phyloP scores from a whole-genome alignment of 371 early-diverging fungal genomes.

The Saksenaea vasiformis region DNA sequence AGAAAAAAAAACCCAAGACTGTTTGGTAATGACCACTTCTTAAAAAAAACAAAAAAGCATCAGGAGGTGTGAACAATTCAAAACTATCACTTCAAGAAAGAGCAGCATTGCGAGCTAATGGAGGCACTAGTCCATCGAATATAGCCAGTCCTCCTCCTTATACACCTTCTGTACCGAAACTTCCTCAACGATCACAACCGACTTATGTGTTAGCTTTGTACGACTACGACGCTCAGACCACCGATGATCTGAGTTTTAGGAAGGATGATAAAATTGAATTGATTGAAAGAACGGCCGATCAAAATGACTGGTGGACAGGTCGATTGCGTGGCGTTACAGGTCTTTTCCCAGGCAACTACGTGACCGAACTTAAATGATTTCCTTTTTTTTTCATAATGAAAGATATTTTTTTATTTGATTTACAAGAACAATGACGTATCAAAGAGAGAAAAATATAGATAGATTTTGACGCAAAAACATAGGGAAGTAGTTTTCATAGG shows the following conservation, averaged over 20 bases:
- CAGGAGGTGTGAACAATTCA: slow-evolving; percentile 37
- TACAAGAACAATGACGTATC: background rate
- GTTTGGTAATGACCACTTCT: no score
- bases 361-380: background rate
- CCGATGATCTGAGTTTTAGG: slow-evolving; percentile 67
- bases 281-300: slow-evolving; percentile 53
- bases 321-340: slow-evolving; percentile 55
- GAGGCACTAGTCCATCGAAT: background rate
- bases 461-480: background rate
- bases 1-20: background rate
- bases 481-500: no score
- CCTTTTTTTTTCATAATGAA: background rate
- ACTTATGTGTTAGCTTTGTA: slow-evolving; percentile 63
- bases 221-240: slow-evolving; percentile 71
- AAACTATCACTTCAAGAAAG: slow-evolving; percentile 42
- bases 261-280: slow-evolving; percentile 72
- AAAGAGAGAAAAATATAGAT: background rate
- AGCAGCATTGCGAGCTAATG: slow-evolving; percentile 33
- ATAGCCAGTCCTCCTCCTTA: slow-evolving; percentile 14
- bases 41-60: slow-evolving; percentile 16
- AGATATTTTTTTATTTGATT: background rate
- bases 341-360: slow-evolving; percentile 68
- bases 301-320: slow-evolving; percentile 82
- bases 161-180: slow-evolving; percentile 9
- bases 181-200: background rate